These are phyloP conservation scores for Heritiera littoralis DNA, from an alignment of 345 rosid genomes.

Conservation along the genomic window DNA sequence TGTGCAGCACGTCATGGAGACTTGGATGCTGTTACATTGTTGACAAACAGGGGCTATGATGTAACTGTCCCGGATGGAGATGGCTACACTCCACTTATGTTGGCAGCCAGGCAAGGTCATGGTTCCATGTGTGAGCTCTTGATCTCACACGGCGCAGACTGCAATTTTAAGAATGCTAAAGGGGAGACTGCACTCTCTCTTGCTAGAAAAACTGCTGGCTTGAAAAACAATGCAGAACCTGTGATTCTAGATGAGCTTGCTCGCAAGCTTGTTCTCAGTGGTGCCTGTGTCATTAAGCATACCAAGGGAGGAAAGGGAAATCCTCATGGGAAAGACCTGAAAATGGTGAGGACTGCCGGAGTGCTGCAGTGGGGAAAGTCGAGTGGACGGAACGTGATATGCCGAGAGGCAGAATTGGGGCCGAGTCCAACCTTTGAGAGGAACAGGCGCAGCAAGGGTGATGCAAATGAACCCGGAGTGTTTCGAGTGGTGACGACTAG, in stretches of 20 bases:
- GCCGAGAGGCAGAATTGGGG: constrained; percentile 66
- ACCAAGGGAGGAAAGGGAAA: constrained; percentile 81
- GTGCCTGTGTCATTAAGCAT: constrained; percentile 64
- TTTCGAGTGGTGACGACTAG: constrained; percentile 69
- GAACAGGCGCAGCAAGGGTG: constrained; percentile 50
- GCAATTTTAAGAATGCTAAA: constrained; percentile 50
- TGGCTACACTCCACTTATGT: constrained; percentile 94
- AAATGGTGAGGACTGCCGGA: constrained; percentile 56
- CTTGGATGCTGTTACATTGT: constrained; percentile 61
- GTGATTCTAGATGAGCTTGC: constrained; percentile 76
- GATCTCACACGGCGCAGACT: constrained; percentile 63
- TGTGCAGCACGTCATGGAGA: constrained; percentile 96
- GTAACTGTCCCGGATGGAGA: constrained; percentile 71
- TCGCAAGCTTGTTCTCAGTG: constrained; percentile 53
- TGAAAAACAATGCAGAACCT: constrained; percentile 43
- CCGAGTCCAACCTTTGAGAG: constrained; percentile 51
- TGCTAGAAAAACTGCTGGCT: constrained; percentile 34
- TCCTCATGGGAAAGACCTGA: constrained; percentile 62
- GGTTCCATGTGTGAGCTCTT: constrained; percentile 60
- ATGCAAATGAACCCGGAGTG: constrained; percentile 48
- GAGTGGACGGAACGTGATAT: constrained; percentile 56
- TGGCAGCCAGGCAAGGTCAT: constrained; percentile 87
- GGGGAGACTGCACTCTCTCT: constrained; percentile 77
- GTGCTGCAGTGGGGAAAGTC: constrained; percentile 86
- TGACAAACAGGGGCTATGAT: constrained; percentile 66